Percentiles rank a stretch among this genome's conserved stretches.
Evolutionary conservation across 257 asterid species (phyloP).

Genomic region (Jasminum sambac): DNA sequence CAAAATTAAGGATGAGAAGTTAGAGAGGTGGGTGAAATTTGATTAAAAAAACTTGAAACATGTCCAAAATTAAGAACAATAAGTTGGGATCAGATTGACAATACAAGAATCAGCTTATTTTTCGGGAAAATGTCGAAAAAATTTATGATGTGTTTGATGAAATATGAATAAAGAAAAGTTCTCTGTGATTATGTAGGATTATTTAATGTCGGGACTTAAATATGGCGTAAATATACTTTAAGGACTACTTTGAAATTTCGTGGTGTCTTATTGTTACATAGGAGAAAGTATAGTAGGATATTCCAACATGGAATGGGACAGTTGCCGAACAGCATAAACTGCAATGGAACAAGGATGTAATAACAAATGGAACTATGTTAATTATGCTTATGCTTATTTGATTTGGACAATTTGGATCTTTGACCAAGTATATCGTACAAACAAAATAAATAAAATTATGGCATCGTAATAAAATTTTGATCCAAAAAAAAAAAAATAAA

Average conservation of each 20-base stretch:
- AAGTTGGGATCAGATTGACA: too few relatives aligned
- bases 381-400: neutral
- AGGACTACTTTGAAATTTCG: neutral
- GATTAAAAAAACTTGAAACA: too few relatives aligned
- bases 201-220: neutral
- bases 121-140: too few relatives aligned
- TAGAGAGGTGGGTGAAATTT: too few relatives aligned
- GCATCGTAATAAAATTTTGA: neutral
- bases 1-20: too few relatives aligned
- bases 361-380: constrained; percentile 18
- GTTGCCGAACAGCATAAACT: constrained; percentile 19
- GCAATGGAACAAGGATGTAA: neutral
- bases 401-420: neutral
- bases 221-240: neutral
- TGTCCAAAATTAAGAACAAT: too few relatives aligned
- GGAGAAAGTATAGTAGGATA: neutral
- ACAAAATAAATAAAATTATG: neutral
- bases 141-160: too few relatives aligned
- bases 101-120: too few relatives aligned
- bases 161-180: too few relatives aligned
- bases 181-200: too few relatives aligned
- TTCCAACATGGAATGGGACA: constrained; percentile 1
- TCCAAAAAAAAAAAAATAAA: too few relatives aligned
- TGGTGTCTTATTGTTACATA: too few relatives aligned
- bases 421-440: neutral